Percentiles rank a stretch among this genome's conserved stretches.
phyloP scores from a whole-genome alignment of 2,329 filamentous ascomycete species.

The Colletotrichum sp. region DNA sequence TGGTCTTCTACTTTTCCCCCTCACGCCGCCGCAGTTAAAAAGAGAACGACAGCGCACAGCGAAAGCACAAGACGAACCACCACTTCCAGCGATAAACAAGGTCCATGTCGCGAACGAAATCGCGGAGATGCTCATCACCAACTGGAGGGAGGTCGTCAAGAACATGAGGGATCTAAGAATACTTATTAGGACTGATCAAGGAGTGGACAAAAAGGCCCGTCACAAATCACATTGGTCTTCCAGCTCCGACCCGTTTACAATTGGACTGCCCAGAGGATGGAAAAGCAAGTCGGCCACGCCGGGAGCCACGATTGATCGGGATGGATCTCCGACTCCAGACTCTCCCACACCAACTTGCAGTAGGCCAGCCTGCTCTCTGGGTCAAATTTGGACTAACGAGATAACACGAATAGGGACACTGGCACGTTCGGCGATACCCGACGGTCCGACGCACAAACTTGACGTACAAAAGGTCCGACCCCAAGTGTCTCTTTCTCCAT shows the following conservation, averaged over 20 bases:
- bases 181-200: conserved; percentile 27
- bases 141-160: conserved; percentile 69
- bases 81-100: conserved; percentile 53
- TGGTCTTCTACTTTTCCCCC: conserved; percentile 47
- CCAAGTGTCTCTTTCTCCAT: conserved; percentile 21
- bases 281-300: conserved; percentile 24
- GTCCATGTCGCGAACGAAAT: conserved; percentile 63
- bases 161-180: conserved; percentile 59
- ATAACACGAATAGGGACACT: conserved; percentile 10
- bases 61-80: conserved; percentile 20
- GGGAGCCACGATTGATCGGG: conserved; percentile 23
- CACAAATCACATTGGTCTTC: conserved; percentile 39
- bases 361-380: conserved; percentile 21
- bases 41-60: conserved; percentile 41
- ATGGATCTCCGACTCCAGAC: conserved; percentile 40
- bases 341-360: conserved; percentile 34
- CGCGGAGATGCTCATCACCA: conserved; percentile 68
- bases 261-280: conserved; percentile 43
- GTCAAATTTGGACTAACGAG: conserved; percentile 5
- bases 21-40: conserved; percentile 47
- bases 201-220: conserved; percentile 13
- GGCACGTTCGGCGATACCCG: not conserved
- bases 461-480: conserved; percentile 20
- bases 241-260: conserved; percentile 43
- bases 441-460: conserved; percentile 9